phyloP scores from a whole-genome alignment of 148 eudicot genomes.

The Amaranthus palmeri region DNA sequence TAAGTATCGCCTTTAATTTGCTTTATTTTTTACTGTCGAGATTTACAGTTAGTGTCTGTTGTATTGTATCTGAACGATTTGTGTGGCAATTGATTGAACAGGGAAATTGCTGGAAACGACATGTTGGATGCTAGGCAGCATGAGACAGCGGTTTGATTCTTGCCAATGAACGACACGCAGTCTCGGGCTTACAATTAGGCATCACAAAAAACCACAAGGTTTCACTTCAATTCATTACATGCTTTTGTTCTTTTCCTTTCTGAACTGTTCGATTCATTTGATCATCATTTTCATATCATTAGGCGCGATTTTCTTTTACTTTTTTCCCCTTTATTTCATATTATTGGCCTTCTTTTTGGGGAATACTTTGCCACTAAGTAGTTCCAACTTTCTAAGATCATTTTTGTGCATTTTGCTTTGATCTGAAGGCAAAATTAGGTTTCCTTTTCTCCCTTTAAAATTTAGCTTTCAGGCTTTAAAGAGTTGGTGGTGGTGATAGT shows the following conservation, averaged over 20 bases:
- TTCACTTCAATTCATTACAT: neutral
- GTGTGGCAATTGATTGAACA: constrained; percentile 6
- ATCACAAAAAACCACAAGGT: constrained; percentile 31
- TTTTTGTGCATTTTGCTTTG: neutral
- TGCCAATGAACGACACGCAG: constrained; percentile 29
- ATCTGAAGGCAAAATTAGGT: neutral
- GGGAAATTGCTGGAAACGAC: constrained; percentile 38
- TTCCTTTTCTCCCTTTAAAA: neutral
- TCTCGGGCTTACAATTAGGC: constrained; percentile 24
- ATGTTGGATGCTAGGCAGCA: constrained; percentile 29
- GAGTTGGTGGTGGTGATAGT: constrained; percentile 16
- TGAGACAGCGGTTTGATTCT: constrained; percentile 26
- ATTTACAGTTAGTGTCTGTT: neutral
- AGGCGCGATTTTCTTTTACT: too few relatives aligned
- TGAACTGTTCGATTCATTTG: neutral
- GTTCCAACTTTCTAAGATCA: constrained; percentile 2
- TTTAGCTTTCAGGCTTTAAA: neutral
- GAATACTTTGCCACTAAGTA: neutral
- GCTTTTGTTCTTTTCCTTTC: constrained; percentile 8
- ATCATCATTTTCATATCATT: too few relatives aligned
- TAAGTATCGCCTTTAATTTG: too few relatives aligned
- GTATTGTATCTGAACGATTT: neutral
- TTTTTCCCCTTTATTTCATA: neutral
- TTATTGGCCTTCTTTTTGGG: neutral
- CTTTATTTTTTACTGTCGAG: too few relatives aligned